Evolutionary conservation across 2,329 filamentous ascomycete species (phyloP), one percentile per base, ranked within the genome.

Genomic region (Fusarium bactridioides): DNA sequence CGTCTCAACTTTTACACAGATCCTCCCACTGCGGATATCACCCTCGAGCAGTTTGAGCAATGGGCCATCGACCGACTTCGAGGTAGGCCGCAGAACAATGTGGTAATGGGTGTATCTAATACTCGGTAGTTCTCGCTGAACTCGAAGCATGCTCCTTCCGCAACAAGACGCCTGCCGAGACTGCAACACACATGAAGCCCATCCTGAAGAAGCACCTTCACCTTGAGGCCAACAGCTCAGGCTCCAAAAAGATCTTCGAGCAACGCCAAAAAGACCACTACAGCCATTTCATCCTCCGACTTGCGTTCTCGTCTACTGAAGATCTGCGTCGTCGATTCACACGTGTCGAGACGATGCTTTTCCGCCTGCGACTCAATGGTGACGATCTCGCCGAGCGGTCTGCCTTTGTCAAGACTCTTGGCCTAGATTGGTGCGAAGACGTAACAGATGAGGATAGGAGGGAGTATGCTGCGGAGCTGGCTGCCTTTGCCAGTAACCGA

Each of bases 231-330:
- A 95, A 94, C 78, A 92, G 89, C 61, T 93, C 93, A 2, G 85
- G 78, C 68, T 87, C 81, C 47, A 83, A 80, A 72, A 88, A 85
- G 77, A 83, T 95, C 19, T 87, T 89, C 29, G 83, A 89, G 38
- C 94, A 99, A 83, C 89, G 95, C 33, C 93, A 95, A 81, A 97
- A 96, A 80, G 96, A 99, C 77, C 96, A 99, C 83, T 99, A 98
- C 83, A 96, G 93, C 62, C 96, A 99, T 82, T 99, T 98, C 80
- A 99, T 98, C 69, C 88, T 99, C 10, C 91, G 96, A 1, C 89
- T 99, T 47, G 96, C 96, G 3, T 99, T 99, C 79, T 91, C 95
- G 2, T 91, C 92, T 5, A 98, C 95, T 0, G 94, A 97, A 79
- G 96, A 99, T 78, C 86, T 98, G 41, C 91, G 96, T 45, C 89